Percentiles rank a stretch among this genome's conserved stretches.
These are phyloP conservation scores for Mycena epipterygia DNA, from an alignment of 768 basidiomycete genomes.

Conservation along the genomic window DNA sequence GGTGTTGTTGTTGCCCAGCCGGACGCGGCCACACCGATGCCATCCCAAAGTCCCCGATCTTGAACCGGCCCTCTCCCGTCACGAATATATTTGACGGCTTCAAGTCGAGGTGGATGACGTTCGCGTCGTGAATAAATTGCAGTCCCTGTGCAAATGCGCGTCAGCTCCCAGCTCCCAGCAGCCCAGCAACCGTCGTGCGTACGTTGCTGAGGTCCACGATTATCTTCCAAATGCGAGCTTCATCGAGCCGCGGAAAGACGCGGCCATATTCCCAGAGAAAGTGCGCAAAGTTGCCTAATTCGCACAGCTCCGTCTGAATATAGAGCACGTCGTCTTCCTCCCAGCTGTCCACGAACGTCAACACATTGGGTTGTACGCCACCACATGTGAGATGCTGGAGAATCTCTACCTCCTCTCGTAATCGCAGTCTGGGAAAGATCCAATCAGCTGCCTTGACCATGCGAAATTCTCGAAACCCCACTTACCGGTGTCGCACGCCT, in stretches of 20 bases:
- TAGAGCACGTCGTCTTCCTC: constrained; percentile 90
- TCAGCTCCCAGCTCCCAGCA: constrained; percentile 41
- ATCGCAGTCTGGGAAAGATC: constrained; percentile 70
- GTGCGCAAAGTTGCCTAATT: constrained; percentile 89
- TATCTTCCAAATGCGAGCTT: constrained; percentile 97
- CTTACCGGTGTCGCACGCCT: constrained; percentile 91
- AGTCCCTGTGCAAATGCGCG: constrained; percentile 72
- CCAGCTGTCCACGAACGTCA: constrained; percentile 95
- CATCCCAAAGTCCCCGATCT: constrained; percentile 99
- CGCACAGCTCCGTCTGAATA: constrained; percentile 96
- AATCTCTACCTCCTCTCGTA: constrained; percentile 95
- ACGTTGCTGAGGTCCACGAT: constrained; percentile 91
- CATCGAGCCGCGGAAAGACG: constrained; percentile 86
- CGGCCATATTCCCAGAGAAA: constrained; percentile 95
- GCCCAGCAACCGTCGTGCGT: constrained; percentile 57
- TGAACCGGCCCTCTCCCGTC: constrained; percentile 87
- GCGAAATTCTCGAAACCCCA: constrained; percentile 38
- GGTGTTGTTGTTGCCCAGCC: constrained; percentile 37
- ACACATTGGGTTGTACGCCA: constrained; percentile 81
- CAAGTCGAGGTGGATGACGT: constrained; percentile 94
- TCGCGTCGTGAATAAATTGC: constrained; percentile 88
- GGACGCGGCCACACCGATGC: constrained; percentile 91
- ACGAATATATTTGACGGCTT: constrained; percentile 98
- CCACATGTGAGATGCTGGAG: constrained; percentile 78
- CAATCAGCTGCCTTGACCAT: constrained; percentile 9